Evolutionary conservation across 176 grass and related monocot genomes (phyloP).

Genomic region (Triticum turgidum): DNA sequence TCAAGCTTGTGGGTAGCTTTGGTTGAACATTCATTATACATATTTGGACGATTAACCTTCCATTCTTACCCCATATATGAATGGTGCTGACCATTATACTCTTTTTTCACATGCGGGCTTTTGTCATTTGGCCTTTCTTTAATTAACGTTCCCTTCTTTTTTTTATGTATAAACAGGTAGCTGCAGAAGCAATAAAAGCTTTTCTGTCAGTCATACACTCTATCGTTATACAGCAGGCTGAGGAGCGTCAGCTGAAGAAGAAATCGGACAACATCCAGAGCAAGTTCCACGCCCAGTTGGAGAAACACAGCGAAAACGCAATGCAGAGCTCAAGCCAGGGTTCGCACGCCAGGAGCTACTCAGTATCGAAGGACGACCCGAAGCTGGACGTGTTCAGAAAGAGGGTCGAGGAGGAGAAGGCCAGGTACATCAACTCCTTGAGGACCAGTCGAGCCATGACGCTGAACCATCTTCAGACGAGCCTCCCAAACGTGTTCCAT

Average conservation of each 20-base stretch:
- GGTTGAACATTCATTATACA: slow-evolving; percentile 4
- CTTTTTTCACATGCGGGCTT: background rate
- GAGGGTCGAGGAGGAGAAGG: slow-evolving; percentile 73
- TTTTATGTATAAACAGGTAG: slow-evolving; percentile 58
- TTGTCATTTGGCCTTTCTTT: slow-evolving; percentile 10
- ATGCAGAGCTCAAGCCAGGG: slow-evolving; percentile 31
- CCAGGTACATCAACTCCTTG: slow-evolving; percentile 73
- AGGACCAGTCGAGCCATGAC: slow-evolving; percentile 77
- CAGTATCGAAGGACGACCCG: slow-evolving; percentile 35
- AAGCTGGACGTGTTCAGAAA: slow-evolving; percentile 79
- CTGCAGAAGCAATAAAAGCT: slow-evolving; percentile 80
- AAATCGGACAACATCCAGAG: slow-evolving; percentile 54
- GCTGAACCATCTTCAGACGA: slow-evolving; percentile 72
- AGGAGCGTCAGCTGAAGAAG: slow-evolving; percentile 81
- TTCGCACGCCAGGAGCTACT: slow-evolving; percentile 35
- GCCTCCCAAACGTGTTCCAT: slow-evolving; percentile 95
- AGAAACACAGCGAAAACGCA: slow-evolving; percentile 52
- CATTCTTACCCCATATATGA: slow-evolving; percentile 17
- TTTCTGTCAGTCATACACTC: slow-evolving; percentile 75
- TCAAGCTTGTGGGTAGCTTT: slow-evolving; percentile 24
- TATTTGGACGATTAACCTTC: background rate
- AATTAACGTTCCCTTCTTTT: slow-evolving; percentile 17
- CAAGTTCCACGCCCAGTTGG: slow-evolving; percentile 54
- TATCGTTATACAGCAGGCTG: slow-evolving; percentile 66
- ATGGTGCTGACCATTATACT: background rate